Conservation (phyloP, 75 land plant genomes). For the Sequoiadendron giganteum region DNA sequence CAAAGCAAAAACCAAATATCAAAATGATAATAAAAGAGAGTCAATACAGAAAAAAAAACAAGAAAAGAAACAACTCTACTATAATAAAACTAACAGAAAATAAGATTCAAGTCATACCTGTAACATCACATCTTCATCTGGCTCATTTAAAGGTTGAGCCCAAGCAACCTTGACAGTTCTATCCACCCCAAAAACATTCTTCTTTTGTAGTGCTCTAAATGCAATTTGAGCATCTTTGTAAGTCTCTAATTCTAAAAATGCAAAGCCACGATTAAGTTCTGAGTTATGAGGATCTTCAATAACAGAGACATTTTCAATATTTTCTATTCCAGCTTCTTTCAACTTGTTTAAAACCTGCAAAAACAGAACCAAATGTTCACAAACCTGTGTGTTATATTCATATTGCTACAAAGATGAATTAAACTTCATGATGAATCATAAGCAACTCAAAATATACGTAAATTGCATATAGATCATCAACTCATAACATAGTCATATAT, state of each 20-base stretch:
- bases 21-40: neutral
- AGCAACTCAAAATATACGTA: neutral
- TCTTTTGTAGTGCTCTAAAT: slow-evolving; percentile 32
- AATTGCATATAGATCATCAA: neutral
- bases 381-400: too few species aligned
- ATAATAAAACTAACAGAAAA: neutral
- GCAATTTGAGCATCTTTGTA: slow-evolving; percentile 45
- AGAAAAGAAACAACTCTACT: neutral
- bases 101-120: slow-evolving; percentile 25
- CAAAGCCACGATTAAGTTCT: slow-evolving; percentile 46
- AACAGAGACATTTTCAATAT: slow-evolving; percentile 39
- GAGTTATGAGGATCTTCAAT: slow-evolving; percentile 31
- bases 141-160: slow-evolving; percentile 52
- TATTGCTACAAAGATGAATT: neutral
- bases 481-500: neutral
- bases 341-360: slow-evolving; percentile 39
- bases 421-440: neutral
- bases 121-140: slow-evolving; percentile 52
- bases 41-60: neutral
- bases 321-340: slow-evolving; percentile 40
- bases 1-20: neutral
- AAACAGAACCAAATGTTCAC: neutral
- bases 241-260: slow-evolving; percentile 42
- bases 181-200: slow-evolving; percentile 42
- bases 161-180: slow-evolving; percentile 54